phyloP scores from a whole-genome alignment of 1,284 basidiomycete genomes.

The Cystobasidiaceae sp. region DNA sequence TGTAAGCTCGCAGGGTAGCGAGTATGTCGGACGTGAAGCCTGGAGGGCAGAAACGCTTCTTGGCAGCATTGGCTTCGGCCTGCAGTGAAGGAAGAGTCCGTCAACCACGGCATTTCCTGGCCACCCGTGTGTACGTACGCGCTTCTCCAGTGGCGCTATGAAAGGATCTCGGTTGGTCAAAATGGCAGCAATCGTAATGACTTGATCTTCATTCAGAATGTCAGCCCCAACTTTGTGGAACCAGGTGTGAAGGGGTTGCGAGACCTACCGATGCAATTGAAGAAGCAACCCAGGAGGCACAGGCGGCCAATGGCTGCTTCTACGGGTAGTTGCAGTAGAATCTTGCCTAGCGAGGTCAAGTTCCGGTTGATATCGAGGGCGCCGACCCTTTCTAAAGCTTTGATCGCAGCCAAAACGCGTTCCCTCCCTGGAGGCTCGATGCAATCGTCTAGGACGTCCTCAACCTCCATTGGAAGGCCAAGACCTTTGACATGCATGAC shows the following conservation, averaged over 20 bases:
- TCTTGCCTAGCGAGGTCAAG: slow-evolving; percentile 74
- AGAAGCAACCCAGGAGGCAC: slow-evolving; percentile 75
- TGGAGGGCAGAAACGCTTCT: slow-evolving; percentile 67
- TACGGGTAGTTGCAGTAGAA: slow-evolving; percentile 76
- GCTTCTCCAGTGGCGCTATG: slow-evolving; percentile 69
- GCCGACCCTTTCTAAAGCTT: slow-evolving; percentile 59
- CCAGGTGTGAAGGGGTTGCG: too few relatives aligned
- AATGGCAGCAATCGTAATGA: slow-evolving; percentile 73
- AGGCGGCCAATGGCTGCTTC: slow-evolving; percentile 86
- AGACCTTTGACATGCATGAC: slow-evolving; percentile 90
- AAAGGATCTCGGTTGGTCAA: slow-evolving; percentile 85
- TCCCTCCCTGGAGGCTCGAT: slow-evolving; percentile 71
- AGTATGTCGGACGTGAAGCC: slow-evolving; percentile 82
- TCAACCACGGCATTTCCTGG: too few relatives aligned
- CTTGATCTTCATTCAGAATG: slow-evolving; percentile 59
- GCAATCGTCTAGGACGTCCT: slow-evolving; percentile 74
- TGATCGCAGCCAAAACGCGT: slow-evolving; percentile 66
- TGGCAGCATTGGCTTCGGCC: slow-evolving; percentile 57
- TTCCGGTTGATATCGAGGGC: slow-evolving; percentile 61
- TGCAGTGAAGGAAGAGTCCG: too few relatives aligned
- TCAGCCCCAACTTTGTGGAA: too few relatives aligned
- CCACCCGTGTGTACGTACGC: too few relatives aligned
- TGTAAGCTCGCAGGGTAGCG: slow-evolving; percentile 73
- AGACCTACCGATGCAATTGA: slow-evolving; percentile 62
- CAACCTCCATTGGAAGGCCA: slow-evolving; percentile 85